Percentiles rank a stretch among this genome's conserved stretches.
phyloP scores from a whole-genome alignment of 352 stramenopile genomes.

The Blastocystis sp. region DNA sequence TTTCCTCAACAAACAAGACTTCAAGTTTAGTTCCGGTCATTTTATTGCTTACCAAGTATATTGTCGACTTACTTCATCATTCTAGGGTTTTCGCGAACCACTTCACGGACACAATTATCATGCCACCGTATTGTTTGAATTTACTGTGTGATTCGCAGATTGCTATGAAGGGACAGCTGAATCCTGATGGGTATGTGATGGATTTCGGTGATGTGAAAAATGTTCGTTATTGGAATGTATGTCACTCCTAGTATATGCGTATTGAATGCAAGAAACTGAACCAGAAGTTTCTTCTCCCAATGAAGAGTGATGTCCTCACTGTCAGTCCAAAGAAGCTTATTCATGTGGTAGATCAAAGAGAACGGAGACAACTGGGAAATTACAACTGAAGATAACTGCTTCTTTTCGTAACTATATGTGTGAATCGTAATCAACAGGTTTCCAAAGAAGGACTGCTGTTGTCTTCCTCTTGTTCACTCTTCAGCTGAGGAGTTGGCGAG shows the following conservation, averaged over 20 bases:
- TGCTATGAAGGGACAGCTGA: conserved; percentile 53
- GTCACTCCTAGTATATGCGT: conserved; percentile 7
- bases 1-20: conserved; percentile 58
- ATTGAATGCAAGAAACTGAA: conserved; percentile 56
- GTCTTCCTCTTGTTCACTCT: conserved; percentile 43
- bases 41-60: conserved; percentile 49
- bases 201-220: conserved; percentile 51
- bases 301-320: conserved; percentile 38
- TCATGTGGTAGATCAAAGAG: conserved; percentile 28
- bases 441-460: conserved; percentile 48
- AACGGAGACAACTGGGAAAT: conserved; percentile 43
- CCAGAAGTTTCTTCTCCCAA: conserved; percentile 52
- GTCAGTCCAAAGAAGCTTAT: neutral
- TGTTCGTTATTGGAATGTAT: neutral
- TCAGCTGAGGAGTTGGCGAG: conserved; percentile 45
- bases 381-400: neutral
- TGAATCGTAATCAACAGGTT: neutral
- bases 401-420: neutral
- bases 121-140: neutral
- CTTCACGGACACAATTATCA: conserved; percentile 61
- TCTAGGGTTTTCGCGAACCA: conserved; percentile 50
- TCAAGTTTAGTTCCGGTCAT: conserved; percentile 59
- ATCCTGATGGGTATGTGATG: conserved; percentile 52
- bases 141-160: neutral
- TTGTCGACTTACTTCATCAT: neutral